phyloP scores from a whole-genome alignment of 208 protist species.

The Tetramitus jugosus region DNA sequence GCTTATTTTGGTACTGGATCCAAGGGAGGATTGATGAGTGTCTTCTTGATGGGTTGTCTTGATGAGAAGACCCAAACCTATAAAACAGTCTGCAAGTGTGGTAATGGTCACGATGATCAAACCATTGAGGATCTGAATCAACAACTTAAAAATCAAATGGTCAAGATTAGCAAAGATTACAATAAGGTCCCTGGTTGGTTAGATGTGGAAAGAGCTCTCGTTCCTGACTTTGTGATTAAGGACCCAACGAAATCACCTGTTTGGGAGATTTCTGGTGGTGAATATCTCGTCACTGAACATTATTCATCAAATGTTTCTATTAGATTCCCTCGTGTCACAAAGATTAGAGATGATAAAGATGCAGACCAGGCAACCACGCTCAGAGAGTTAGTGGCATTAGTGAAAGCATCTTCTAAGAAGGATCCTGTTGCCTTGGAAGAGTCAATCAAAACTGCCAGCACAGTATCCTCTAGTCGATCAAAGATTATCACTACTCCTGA shows the following conservation, averaged over 20 bases:
- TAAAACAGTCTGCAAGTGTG: constrained; percentile 68
- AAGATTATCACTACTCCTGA: neutral
- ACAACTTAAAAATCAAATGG: constrained; percentile 46
- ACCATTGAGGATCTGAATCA: constrained; percentile 50
- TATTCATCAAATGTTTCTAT: constrained; percentile 48
- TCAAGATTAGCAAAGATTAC: constrained; percentile 20
- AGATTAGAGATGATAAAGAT: constrained; percentile 57
- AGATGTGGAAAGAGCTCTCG: constrained; percentile 39
- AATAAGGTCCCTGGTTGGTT: constrained; percentile 48
- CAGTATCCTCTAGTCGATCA: neutral
- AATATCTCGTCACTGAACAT: constrained; percentile 51
- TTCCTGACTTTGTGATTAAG: constrained; percentile 57
- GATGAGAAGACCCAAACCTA: constrained; percentile 44
- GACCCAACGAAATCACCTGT: constrained; percentile 49
- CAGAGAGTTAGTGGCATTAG: constrained; percentile 49
- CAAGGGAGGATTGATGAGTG: constrained; percentile 54
- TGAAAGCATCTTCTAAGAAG: constrained; percentile 19
- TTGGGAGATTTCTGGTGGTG: constrained; percentile 61
- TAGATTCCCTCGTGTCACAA: constrained; percentile 60
- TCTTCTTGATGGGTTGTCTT: constrained; percentile 60
- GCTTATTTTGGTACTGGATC: constrained; percentile 62
- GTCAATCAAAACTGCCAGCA: neutral
- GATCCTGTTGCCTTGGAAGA: neutral
- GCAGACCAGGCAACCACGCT: constrained; percentile 49
- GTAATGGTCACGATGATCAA: constrained; percentile 53